Conservation (phyloP, 768 basidiomycete species). For the Lyophyllum decastes region DNA sequence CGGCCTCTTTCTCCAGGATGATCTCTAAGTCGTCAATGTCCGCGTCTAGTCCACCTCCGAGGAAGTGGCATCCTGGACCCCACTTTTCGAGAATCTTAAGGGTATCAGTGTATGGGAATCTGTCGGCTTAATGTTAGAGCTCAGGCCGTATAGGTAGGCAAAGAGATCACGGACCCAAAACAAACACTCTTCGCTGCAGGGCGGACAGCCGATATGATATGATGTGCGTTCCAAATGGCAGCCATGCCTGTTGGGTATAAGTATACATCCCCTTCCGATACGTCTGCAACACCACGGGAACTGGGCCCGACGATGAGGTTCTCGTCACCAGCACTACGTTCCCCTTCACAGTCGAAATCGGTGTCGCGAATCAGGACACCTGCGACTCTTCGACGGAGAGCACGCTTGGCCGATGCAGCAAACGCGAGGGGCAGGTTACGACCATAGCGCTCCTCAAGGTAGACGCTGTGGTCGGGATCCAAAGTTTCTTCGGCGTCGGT, state of each 20-base stretch:
- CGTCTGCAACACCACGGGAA: slow-evolving; percentile 63
- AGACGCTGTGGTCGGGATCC: slow-evolving; percentile 63
- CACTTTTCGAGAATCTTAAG: slow-evolving; percentile 93
- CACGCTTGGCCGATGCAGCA: slow-evolving; percentile 81
- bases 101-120: slow-evolving; percentile 95
- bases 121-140: slow-evolving; percentile 27
- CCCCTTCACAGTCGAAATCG: slow-evolving; percentile 33
- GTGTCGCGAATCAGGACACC: slow-evolving; percentile 75
- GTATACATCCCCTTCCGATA: slow-evolving; percentile 87
- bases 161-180: slow-evolving; percentile 72
- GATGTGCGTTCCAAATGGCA: slow-evolving; percentile 92
- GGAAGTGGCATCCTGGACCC: slow-evolving; percentile 92
- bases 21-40: slow-evolving; percentile 75
- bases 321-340: slow-evolving; percentile 42
- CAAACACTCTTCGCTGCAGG: slow-evolving; percentile 82
- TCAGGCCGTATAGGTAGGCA: background rate
- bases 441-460: slow-evolving; percentile 94
- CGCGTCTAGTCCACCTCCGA: slow-evolving; percentile 75
- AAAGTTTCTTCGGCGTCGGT: slow-evolving; percentile 42
- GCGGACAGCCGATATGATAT: slow-evolving; percentile 55
- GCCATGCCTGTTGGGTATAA: slow-evolving; percentile 89
- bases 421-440: slow-evolving; percentile 79
- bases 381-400: slow-evolving; percentile 86
- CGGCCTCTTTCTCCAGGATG: slow-evolving; percentile 50
- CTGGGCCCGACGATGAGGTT: slow-evolving; percentile 59